phyloP scores from a whole-genome alignment of 1,139 yeast species.

The Meyerozyma sp. region DNA sequence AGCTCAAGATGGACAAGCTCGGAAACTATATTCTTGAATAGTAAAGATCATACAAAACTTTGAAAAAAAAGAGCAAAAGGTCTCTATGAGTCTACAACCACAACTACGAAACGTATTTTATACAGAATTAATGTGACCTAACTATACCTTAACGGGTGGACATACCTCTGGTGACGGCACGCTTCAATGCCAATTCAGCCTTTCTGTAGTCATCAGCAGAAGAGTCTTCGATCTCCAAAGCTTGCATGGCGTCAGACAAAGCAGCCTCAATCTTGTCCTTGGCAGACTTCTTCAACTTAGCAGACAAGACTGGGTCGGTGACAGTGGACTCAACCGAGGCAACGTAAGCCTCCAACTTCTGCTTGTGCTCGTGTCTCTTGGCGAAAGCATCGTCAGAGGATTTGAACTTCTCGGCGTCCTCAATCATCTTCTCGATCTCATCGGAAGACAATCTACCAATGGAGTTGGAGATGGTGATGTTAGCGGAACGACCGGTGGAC shows the following conservation, averaged over 20 bases:
- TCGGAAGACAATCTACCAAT: conserved; percentile 98
- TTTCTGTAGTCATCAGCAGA: conserved; percentile 96
- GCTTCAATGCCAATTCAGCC: conserved; percentile 98
- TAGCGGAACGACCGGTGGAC: conserved; percentile 98
- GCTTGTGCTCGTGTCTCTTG: conserved; percentile 99
- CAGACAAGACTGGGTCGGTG: conserved; percentile 97
- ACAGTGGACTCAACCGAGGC: conserved; percentile 95
- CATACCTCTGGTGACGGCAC: conserved; percentile 99
- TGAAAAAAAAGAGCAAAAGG: no score
- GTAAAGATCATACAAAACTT: no score
- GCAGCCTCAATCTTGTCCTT: conserved; percentile 98
- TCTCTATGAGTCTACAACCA: background rate
- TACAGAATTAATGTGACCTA: conserved; percentile 13
- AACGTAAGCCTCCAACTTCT: conserved; percentile 98
- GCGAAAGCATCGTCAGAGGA: conserved; percentile 98
- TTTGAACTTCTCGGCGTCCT: conserved; percentile 99
- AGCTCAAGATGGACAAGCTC: conserved; percentile 69
- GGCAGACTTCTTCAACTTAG: conserved; percentile 97
- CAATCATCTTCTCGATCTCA: conserved; percentile 98
- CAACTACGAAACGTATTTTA: conserved; percentile 6
- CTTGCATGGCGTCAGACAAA: conserved; percentile 96
- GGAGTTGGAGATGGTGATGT: conserved; percentile 99
- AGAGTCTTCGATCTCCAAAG: conserved; percentile 95
- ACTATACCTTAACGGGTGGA: conserved; percentile 77
- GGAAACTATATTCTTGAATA: conserved; percentile 70